Base-by-base conservation (phyloP, 139 green algal genomes). In the Tetratostichococcus sp. region DNA sequence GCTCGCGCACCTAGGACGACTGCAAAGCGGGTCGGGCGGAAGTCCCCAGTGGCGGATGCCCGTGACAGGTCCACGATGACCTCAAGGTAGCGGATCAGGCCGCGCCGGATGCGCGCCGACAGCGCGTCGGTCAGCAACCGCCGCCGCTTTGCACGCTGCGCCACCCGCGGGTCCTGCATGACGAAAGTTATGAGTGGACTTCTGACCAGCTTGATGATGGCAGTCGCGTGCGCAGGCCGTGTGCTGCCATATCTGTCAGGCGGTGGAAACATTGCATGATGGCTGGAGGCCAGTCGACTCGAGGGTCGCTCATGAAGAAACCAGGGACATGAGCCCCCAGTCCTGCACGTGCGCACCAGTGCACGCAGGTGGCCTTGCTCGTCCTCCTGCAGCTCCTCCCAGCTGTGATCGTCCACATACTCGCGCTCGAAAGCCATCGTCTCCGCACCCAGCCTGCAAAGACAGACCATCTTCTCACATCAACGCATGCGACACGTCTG, bases 1-100 rank as follows among this genome's bases (percentile, higher is more conserved):
- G n/a, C n/a, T n/a, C n/a, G n/a, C 50, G 50, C 50, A 2, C 70
- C 71, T 6, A 82, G 69, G 80, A 98, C 91, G 31, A 91, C 86
- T 0, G 83, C 79, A 31, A 91, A 76, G 21, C 94, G 83, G 67
- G 80, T 90, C 58, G 93, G 94, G 1, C 91, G 84, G 80, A 98
- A 86, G 83, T 98, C 94, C 22, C 74, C 65, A 2, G 82, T 84
- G 1, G 81, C 70, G 1, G 93, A 85, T 4, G 90, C 91, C 8
- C 74, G 65, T 0, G 93, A 97, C 26, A 96, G 77, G 82, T 98
- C 93, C 30, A 97, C 23, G 23, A 95, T 79, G 76, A 88, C 43
- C 72, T 91, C 66, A 23, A 96, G 65, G 81, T 94, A 98, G 21
- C 94, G 88, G n/a, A 98, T 97, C 84, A 98, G 93, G 73, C 94